These are phyloP conservation scores for Phyllachora maydis DNA, from an alignment of 2,329 filamentous ascomycete species.

Conservation along the genomic window DNA sequence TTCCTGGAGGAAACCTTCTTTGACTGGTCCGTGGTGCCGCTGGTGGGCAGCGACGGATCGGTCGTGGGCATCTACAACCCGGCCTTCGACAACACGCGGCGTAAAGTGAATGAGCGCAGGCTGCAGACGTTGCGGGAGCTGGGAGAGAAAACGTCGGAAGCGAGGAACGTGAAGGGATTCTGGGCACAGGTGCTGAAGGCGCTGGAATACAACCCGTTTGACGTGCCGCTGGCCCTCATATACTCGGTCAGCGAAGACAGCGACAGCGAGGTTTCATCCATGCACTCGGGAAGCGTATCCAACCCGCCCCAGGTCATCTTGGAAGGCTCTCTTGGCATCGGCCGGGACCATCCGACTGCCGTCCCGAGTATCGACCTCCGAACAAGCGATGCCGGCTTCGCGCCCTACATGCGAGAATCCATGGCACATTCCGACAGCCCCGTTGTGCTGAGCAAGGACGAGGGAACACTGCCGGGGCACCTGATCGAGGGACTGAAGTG, in stretches of 20 bases:
- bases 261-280: constrained; percentile 52
- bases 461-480: constrained; percentile 40
- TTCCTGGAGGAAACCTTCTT: constrained; percentile 67
- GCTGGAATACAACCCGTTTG: constrained; percentile 52
- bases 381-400: constrained; percentile 51
- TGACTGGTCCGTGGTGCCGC: constrained; percentile 62
- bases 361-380: constrained; percentile 45
- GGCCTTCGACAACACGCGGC: constrained; percentile 60
- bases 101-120: constrained; percentile 57
- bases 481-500: constrained; percentile 48
- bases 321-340: constrained; percentile 52
- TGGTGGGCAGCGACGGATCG: constrained; percentile 53
- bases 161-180: constrained; percentile 52
- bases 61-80: constrained; percentile 65
- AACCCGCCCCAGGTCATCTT: constrained; percentile 44
- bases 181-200: constrained; percentile 52
- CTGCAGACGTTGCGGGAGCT: constrained; percentile 65
- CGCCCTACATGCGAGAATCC: constrained; percentile 55
- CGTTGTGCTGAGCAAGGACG: constrained; percentile 44
- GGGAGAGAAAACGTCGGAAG: constrained; percentile 51
- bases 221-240: constrained; percentile 57
- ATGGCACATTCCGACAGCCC: constrained; percentile 44
- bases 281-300: constrained; percentile 44
- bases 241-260: constrained; percentile 54
- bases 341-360: constrained; percentile 38